Evolutionary conservation across 805 yeast genomes (phyloP).

Genomic region (Yamadazyma tumulicola): DNA sequence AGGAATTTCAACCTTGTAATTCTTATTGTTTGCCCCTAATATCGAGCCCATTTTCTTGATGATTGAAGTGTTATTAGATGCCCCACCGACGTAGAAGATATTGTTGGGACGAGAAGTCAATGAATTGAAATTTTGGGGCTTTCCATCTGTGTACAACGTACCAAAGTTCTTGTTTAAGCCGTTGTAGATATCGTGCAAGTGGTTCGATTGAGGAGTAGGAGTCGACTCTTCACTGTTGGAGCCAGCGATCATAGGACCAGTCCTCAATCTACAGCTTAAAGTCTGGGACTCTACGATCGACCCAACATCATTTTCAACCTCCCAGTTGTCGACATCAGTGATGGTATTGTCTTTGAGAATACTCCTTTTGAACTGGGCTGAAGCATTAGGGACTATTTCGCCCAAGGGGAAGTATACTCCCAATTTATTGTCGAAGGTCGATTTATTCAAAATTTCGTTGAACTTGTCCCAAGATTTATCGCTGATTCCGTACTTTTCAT

Average conservation of each 20-base stretch:
- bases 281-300: slow-evolving; percentile 87
- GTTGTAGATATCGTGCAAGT: slow-evolving; percentile 20
- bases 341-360: slow-evolving; percentile 30
- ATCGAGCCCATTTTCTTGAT: slow-evolving; percentile 67
- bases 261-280: slow-evolving; percentile 73
- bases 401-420: slow-evolving; percentile 86
- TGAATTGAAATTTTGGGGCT: slow-evolving; percentile 40
- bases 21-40: slow-evolving; percentile 63
- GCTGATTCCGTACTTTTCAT: slow-evolving; percentile 35
- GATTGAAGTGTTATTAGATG: slow-evolving; percentile 67
- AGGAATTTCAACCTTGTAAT: slow-evolving; percentile 68
- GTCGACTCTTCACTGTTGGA: slow-evolving; percentile 12
- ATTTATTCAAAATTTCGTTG: slow-evolving; percentile 47
- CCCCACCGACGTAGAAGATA: slow-evolving; percentile 85
- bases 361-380: slow-evolving; percentile 59
- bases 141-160: slow-evolving; percentile 47
- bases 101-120: slow-evolving; percentile 58
- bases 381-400: slow-evolving; percentile 85
- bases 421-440: slow-evolving; percentile 43
- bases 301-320: slow-evolving; percentile 60
- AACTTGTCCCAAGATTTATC: slow-evolving; percentile 58
- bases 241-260: slow-evolving; percentile 67
- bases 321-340: slow-evolving; percentile 32
- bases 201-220: slow-evolving; percentile 12
- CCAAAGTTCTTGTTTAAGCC: slow-evolving; percentile 34